phyloP scores from a whole-genome alignment of 148 eudicot genomes.

The Mesembryanthemum crystallinum region DNA sequence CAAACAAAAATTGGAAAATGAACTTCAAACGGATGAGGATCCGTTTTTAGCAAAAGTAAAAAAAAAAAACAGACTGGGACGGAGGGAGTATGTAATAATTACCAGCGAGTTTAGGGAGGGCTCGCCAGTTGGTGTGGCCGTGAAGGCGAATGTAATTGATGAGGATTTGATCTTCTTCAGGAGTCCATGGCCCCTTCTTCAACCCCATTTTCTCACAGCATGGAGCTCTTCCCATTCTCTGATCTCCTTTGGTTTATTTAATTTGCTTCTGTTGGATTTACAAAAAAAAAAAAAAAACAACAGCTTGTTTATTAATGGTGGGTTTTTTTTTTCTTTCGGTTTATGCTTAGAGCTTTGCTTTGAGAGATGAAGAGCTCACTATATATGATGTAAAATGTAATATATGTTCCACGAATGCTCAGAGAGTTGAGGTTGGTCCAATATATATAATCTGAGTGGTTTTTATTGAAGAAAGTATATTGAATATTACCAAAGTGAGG shows the following conservation, averaged over 20 bases:
- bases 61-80: too few relatives aligned
- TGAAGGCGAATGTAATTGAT: conserved; percentile 27
- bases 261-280: too few relatives aligned
- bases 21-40: not conserved
- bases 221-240: conserved; percentile 44
- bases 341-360: not conserved
- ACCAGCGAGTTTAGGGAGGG: conserved; percentile 52
- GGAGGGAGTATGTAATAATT: not conserved
- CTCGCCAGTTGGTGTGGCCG: conserved; percentile 48
- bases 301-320: too few relatives aligned
- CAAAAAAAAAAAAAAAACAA: too few relatives aligned
- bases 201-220: conserved; percentile 50
- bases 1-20: not conserved
- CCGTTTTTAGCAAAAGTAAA: too few relatives aligned
- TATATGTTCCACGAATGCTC: conserved; percentile 9
- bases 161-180: conserved; percentile 42
- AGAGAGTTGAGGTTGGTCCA: not conserved
- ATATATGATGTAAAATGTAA: too few relatives aligned
- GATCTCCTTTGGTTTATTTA: not conserved
- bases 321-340: too few relatives aligned
- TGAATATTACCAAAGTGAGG: too few relatives aligned
- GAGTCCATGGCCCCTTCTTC: conserved; percentile 51
- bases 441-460: conserved; percentile 5
- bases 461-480: too few relatives aligned
- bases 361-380: not conserved